These are phyloP conservation scores for Neonectria ditissima DNA, from an alignment of 2,329 filamentous ascomycete genomes.

Conservation along the genomic window DNA sequence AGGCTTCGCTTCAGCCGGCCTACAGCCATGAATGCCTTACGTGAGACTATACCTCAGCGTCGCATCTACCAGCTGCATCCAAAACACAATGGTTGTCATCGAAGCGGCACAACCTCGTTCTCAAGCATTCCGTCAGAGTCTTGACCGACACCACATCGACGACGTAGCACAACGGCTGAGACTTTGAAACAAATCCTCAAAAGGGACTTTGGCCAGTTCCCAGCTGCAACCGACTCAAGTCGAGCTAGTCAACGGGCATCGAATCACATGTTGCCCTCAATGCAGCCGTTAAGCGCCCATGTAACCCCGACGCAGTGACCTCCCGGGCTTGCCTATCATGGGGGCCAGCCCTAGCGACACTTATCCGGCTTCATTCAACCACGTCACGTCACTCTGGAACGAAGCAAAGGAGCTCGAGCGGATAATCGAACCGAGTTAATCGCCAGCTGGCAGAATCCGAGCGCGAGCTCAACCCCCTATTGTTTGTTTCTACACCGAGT, in stretches of 20 bases:
- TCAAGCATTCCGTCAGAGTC: background rate
- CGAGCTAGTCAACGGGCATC: background rate
- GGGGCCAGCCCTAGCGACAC: constrained; percentile 2
- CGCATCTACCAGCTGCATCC: background rate
- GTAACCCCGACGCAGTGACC: background rate
- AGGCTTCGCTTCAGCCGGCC: background rate
- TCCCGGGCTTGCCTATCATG: background rate
- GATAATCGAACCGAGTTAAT: constrained; percentile 9
- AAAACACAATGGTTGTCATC: background rate
- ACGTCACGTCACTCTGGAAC: background rate
- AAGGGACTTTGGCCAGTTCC: background rate
- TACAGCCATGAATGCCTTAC: background rate
- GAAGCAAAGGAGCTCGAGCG: background rate
- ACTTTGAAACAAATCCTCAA: background rate
- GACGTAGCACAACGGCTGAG: background rate
- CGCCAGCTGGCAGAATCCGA: constrained; percentile 21
- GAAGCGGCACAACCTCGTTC: no score
- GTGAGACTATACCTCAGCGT: background rate
- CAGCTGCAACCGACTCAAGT: background rate
- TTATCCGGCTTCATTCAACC: background rate
- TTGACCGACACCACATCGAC: background rate
- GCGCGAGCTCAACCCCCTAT: constrained; percentile 26
- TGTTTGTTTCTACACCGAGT: constrained; percentile 15
- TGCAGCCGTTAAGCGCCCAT: background rate
- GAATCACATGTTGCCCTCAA: background rate